These are phyloP conservation scores for Tricholoma saponaceum DNA, from an alignment of 768 basidiomycete genomes.

Conservation along the genomic window DNA sequence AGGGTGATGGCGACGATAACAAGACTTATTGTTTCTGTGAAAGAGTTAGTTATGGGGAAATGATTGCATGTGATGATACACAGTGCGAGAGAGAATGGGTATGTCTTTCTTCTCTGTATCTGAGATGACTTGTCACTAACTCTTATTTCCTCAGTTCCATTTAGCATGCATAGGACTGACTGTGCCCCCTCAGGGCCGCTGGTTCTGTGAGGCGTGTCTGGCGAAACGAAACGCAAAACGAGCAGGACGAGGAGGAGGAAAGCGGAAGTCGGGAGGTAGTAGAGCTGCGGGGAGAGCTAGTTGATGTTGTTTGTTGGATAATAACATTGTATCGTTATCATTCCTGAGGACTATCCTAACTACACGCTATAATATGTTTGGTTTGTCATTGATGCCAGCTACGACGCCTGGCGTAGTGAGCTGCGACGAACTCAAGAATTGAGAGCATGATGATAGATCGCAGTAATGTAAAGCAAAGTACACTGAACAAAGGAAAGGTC, in stretches of 20 bases:
- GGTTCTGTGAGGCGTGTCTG: constrained; percentile 73
- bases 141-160: constrained; percentile 58
- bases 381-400: background rate
- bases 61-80: constrained; percentile 89
- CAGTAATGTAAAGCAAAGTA: background rate
- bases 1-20: constrained; percentile 53
- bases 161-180: constrained; percentile 68
- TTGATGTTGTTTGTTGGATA: background rate
- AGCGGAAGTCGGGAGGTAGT: constrained; percentile 35
- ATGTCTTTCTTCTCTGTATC: constrained; percentile 29
- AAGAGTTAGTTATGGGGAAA: constrained; percentile 83
- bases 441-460: background rate
- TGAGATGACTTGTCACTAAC: constrained; percentile 6
- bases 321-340: background rate
- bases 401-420: background rate
- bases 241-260: constrained; percentile 49
- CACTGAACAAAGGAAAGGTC: background rate
- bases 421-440: background rate
- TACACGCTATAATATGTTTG: constrained; percentile 14
- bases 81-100: constrained; percentile 90
- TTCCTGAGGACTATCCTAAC: background rate
- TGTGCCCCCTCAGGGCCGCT: constrained; percentile 62
- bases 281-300: constrained; percentile 22
- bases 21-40: constrained; percentile 84
- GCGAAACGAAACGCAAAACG: constrained; percentile 51